Evolutionary conservation across 768 basidiomycete genomes (phyloP), one percentile per base, ranked within the genome.

Genomic region (Suillus bovinus): DNA sequence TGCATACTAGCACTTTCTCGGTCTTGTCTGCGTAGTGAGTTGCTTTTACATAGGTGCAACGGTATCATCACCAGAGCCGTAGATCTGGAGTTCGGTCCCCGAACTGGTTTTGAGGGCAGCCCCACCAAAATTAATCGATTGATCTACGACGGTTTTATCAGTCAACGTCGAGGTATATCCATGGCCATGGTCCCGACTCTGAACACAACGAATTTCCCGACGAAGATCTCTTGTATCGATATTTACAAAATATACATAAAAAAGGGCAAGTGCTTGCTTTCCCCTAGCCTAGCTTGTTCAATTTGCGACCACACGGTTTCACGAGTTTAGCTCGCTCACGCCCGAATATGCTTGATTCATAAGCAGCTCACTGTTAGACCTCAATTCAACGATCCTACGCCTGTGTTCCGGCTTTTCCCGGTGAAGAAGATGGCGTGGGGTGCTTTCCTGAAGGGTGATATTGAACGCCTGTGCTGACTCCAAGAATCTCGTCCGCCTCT

Each of bases 401-500:
- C 17, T 36, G 36, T 38, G 9, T 38, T 24, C 7, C 10, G 9
- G 9, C 54, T 38, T 24, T 24, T 16, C 9, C 54, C 2, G 22
- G 5, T 36, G 24, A 22, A 56, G 24, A 24, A 8, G 24, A 55
- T 55, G 36, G 36, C 10, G 5, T 38, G 16, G 9, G 14, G 20
- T 24, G 24, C 8, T 36, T 55, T 36, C 5, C 34, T 22, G 14
- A 16, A 56, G 36, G 17, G 24, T 27, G 24, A 39, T 56, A 39
- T 24, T 56, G 36, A 56, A 55, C 34, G 22, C 60, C 56, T 10
- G 60, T 29, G 14, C 47, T 57, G 31, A 75, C 64, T 10, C 75
- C 75, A 20, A 77, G 65, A 31, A 77, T 77, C 65, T 68, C 70
- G 55, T 77, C 75, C 5, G 76, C 76, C 58, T 77, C 76, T 10